Evolutionary conservation across 805 yeast genomes (phyloP), one percentile per base, ranked within the genome.

Genomic region (Tetrapisispora phaffii): DNA sequence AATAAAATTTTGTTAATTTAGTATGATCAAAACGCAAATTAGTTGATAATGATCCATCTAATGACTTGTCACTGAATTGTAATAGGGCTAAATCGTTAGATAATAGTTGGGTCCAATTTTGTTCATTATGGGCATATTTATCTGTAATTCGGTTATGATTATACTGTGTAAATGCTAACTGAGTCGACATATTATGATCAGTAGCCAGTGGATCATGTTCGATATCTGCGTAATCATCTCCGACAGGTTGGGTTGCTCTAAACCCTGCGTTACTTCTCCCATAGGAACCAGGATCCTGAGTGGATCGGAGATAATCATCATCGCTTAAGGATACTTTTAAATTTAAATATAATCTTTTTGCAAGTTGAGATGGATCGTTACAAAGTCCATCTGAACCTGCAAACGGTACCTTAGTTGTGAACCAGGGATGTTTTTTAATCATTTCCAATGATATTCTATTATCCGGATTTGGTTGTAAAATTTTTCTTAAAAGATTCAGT

Each of bases 381-480:
- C 85, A 80, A 47, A 71, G 53, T 0, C 80, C 83, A 33, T 69
- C 64, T 2, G 60, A 54, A 37, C 71, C 67, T 13, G 75, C 65
- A 35, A 77, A 68, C 4, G 63, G 55, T 50, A 75, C 72, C 8
- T 63, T 58, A 41, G 69, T 60, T 13, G 66, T 60, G 34, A 75
- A 71, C 87, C 87, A 82, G 4, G 74, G 74, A 52, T 79, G 83
- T 7, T 58, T 54, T 41, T 69, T 60, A 3, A 80, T 60, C n/a
- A 58, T 64, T 0, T 60, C 62, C 39, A 78, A 46, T 0, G 68
- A 51, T 4, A 69, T 61, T 54, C 88, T 62, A 34, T 66, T 60
- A 1, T 47, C 54, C 1, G 80, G 75, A 26, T 74, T 66, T 0
- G 76, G 71, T 45, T 73, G 75, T 51, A 82, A 53, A 22, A 80